Evolutionary conservation across 2,329 filamentous ascomycete species (phyloP).

Genomic region (Cercospora beticola): DNA sequence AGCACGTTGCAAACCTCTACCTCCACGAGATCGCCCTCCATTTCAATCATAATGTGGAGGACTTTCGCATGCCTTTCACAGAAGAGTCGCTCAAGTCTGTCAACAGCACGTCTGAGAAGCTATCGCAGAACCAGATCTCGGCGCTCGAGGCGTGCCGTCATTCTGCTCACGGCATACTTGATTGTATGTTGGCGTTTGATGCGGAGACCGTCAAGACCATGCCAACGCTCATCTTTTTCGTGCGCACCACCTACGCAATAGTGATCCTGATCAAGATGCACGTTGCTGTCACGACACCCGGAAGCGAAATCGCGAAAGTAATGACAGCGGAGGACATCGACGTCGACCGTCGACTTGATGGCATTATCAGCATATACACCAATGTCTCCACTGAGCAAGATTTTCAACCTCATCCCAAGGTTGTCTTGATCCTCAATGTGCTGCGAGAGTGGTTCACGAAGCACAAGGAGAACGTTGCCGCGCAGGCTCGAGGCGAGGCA

Average conservation of each 20-base stretch:
- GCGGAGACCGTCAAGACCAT: constrained; percentile 45
- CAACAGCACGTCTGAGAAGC: constrained; percentile 42
- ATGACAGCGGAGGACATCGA: constrained; percentile 50
- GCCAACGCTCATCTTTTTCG: constrained; percentile 48
- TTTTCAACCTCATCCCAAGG: constrained; percentile 47
- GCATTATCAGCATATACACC: constrained; percentile 46
- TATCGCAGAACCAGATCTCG: constrained; percentile 49
- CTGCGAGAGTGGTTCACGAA: constrained; percentile 47
- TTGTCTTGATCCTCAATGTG: constrained; percentile 48
- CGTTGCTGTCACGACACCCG: constrained; percentile 53
- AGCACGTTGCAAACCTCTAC: constrained; percentile 51
- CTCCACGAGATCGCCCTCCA: constrained; percentile 54
- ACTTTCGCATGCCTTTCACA: constrained; percentile 48
- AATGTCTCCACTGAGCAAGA: constrained; percentile 24
- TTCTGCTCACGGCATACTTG: constrained; percentile 49
- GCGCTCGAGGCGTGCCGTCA: constrained; percentile 49
- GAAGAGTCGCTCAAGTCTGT: constrained; percentile 44
- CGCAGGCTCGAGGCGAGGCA: constrained; percentile 25
- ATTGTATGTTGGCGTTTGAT: constrained; percentile 51
- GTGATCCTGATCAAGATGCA: constrained; percentile 62
- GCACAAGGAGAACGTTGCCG: constrained; percentile 36
- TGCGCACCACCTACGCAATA: constrained; percentile 57
- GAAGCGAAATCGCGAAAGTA: constrained; percentile 50
- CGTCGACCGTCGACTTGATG: constrained; percentile 50
- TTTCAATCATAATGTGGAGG: constrained; percentile 46